Conservation (phyloP, 169 alveolate species). For the Plasmodium sp. region DNA sequence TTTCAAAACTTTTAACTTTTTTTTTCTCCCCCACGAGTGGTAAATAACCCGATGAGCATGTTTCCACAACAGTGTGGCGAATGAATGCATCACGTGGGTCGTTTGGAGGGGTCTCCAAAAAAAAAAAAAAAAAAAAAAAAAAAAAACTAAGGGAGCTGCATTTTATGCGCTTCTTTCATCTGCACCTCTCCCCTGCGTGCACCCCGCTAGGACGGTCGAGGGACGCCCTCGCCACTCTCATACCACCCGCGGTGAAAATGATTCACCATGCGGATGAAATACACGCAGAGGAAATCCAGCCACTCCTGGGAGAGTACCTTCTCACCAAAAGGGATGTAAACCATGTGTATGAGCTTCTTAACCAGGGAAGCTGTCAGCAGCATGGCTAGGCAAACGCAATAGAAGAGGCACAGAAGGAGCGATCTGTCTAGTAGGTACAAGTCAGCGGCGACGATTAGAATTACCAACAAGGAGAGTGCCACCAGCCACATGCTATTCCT, state of each 20-base stretch:
- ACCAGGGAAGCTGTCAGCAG: not conserved
- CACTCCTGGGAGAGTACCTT: not conserved
- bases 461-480: not conserved
- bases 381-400: not conserved
- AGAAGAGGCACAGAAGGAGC: conserved; percentile 7
- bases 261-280: not conserved
- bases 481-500: not conserved
- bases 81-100: not conserved
- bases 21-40: not conserved
- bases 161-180: not conserved
- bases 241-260: not conserved
- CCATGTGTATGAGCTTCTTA: conserved; percentile 1
- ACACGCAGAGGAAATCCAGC: not conserved
- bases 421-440: not conserved
- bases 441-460: conserved; percentile 16
- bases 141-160: not conserved
- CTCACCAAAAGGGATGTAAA: conserved; percentile 1
- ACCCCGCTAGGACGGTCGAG: not conserved
- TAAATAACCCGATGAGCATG: not conserved
- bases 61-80: no score
- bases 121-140: not conserved
- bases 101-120: not conserved
- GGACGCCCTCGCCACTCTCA: not conserved
- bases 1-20: no score
- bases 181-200: not conserved